Evolutionary conservation across 2,329 filamentous ascomycete genomes (phyloP).

Genomic region (Hypocrella siamensis): DNA sequence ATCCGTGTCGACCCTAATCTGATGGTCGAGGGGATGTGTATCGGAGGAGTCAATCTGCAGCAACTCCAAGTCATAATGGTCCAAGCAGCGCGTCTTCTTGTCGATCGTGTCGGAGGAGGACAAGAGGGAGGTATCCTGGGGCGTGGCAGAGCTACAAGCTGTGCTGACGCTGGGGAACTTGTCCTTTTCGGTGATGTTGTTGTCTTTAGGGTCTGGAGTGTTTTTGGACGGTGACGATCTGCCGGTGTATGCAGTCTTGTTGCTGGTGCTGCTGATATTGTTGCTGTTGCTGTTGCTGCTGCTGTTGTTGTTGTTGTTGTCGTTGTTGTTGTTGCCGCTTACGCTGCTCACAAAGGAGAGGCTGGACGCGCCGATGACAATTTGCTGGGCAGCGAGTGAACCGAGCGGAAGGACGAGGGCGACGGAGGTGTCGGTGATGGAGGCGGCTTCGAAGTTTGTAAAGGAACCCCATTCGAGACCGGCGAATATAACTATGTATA

Average conservation of each 20-base stretch:
- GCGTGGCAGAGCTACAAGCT: conserved; percentile 4
- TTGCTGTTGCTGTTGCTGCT: too few species aligned
- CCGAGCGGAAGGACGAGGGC: conserved; percentile 35
- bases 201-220: neutral
- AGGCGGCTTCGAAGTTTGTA: conserved; percentile 31
- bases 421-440: conserved; percentile 32
- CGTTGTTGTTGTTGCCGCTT: conserved; percentile 4
- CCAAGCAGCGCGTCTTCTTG: conserved; percentile 3
- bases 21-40: conserved; percentile 3
- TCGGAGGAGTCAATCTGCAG: conserved; percentile 12
- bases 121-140: conserved; percentile 8
- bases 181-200: conserved; percentile 5
- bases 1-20: conserved; percentile 8
- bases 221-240: neutral
- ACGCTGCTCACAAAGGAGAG: too few species aligned
- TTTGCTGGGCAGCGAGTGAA: conserved; percentile 32
- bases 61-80: conserved; percentile 17
- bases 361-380: conserved; percentile 13
- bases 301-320: neutral
- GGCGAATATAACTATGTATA: conserved; percentile 31
- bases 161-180: conserved; percentile 2
- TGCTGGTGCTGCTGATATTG: too few species aligned
- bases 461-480: conserved; percentile 27
- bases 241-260: too few species aligned
- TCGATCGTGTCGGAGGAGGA: too few species aligned